Base-by-base conservation (phyloP, 2,329 filamentous ascomycete genomes). In the Nannizzia gypsea region DNA sequence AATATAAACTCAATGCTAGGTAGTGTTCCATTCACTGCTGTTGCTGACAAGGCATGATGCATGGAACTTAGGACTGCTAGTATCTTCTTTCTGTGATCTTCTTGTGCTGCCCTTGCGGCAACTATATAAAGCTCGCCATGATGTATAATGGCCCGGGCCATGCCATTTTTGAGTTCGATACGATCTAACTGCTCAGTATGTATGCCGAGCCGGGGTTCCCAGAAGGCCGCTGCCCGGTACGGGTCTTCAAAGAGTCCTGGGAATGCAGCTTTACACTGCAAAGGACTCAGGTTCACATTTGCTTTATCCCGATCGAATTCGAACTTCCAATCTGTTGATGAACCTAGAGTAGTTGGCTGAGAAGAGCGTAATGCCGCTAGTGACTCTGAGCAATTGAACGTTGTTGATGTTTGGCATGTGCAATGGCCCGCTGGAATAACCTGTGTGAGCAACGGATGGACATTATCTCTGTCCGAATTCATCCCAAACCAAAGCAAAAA, bases 11-110 rank as follows among this genome's bases (percentile, higher is more conserved):
- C 77, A 13, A 57, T 24, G 20, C 34, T 40, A 15, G 22, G 22
- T 8, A 15, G 38, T 42, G 78, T 72, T 58, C 78, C 73, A 0
- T 64, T 65, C 22, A 70, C 66, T 31, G 69, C 67, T 40, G 74
- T 71, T 13, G 72, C 70, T 60, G 73, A 68, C 58, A 80, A 72
- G 61, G 78, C 77, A 52, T 78, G 76, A 62, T 80, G 73, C 28
- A 80, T 73, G n/a, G 76, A 71, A 61, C 77, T 74, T 40, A 80
- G 68, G 3, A 73, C 74, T 2, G 74, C 76, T 8, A 74, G 44
- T 26, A 72, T 71, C 60, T 74, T 73, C 1, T 69, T 69, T 9
- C 71, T 69, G 54, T 73, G 72, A 28, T 74, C 72, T 55, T 72
- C 71, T n/a, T 68, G 68, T 4, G 65, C 67, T 3, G 71, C 65